These are phyloP conservation scores for Phaffomyces opuntiae DNA, from an alignment of 805 yeast genomes.

Conservation along the genomic window DNA sequence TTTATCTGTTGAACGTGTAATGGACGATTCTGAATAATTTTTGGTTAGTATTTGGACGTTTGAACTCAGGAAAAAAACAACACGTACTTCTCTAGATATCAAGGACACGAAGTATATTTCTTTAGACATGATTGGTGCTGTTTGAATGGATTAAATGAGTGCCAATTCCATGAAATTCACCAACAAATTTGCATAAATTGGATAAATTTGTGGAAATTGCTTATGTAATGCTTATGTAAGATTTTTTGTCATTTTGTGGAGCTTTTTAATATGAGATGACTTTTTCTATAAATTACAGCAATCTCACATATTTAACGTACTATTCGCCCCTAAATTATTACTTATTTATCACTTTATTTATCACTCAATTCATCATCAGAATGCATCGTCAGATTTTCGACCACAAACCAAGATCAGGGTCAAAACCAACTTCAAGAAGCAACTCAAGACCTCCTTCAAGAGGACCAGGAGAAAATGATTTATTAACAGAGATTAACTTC, in stretches of 20 bases:
- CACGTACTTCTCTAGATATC: slow-evolving; percentile 36
- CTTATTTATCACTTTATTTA: too few relatives aligned
- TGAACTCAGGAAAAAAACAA: neutral
- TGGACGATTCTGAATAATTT: slow-evolving; percentile 37
- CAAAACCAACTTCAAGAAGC: slow-evolving; percentile 2
- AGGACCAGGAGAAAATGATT: slow-evolving; percentile 14
- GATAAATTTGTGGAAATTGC: too few relatives aligned
- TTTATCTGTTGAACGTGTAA: slow-evolving; percentile 49
- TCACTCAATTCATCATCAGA: too few relatives aligned
- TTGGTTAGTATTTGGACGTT: neutral
- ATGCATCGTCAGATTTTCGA: neutral
- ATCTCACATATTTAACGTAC: too few relatives aligned
- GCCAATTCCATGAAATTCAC: too few relatives aligned
- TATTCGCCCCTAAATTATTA: too few relatives aligned
- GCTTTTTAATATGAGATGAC: too few relatives aligned
- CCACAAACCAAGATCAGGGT: neutral
- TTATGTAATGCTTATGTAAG: too few relatives aligned
- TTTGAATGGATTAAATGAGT: neutral
- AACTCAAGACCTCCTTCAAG: slow-evolving; percentile 12
- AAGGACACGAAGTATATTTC: slow-evolving; percentile 46
- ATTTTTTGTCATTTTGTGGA: too few relatives aligned
- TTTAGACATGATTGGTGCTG: neutral
- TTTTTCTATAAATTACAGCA: too few relatives aligned
- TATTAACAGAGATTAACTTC: slow-evolving; percentile 17
- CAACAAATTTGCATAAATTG: too few relatives aligned